phyloP scores from a whole-genome alignment of 768 basidiomycete genomes.

The Panus rudis region DNA sequence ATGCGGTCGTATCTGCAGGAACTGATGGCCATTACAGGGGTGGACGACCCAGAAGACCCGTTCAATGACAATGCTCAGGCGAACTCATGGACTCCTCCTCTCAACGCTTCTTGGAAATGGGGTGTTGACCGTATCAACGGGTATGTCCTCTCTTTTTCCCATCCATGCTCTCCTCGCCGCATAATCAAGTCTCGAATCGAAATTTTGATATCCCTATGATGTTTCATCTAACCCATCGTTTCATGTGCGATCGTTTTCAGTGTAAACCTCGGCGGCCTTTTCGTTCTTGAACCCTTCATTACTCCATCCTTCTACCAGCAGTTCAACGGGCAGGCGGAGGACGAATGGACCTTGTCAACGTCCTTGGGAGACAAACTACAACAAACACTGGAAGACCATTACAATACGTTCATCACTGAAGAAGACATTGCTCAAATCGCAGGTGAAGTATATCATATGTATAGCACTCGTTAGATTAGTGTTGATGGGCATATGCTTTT shows the following conservation, averaged over 20 bases:
- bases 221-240: too few species aligned
- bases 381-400: conserved; percentile 50
- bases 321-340: conserved; percentile 39
- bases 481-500: too few species aligned
- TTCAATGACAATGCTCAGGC: conserved; percentile 69
- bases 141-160: conserved; percentile 27
- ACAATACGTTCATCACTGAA: conserved; percentile 66
- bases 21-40: conserved; percentile 37
- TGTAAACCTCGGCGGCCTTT: conserved; percentile 70
- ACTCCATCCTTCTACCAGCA: conserved; percentile 53
- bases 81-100: conserved; percentile 74
- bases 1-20: conserved; percentile 2
- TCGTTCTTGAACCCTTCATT: conserved; percentile 78
- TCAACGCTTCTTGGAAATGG: conserved; percentile 72
- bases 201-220: too few species aligned
- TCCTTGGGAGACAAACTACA: conserved; percentile 8
- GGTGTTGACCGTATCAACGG: conserved; percentile 55
- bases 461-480: too few species aligned
- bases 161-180: not conserved
- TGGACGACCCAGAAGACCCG: conserved; percentile 60
- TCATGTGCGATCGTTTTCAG: too few species aligned
- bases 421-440: conserved; percentile 23
- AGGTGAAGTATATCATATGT: too few species aligned
- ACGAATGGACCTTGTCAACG: conserved; percentile 64
- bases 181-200: not conserved